A percentile compares a stretch with the other conserved stretches of the same genome.
Conservation (phyloP, 768 basidiomycete species). For the Hygrocybe coccinea region DNA sequence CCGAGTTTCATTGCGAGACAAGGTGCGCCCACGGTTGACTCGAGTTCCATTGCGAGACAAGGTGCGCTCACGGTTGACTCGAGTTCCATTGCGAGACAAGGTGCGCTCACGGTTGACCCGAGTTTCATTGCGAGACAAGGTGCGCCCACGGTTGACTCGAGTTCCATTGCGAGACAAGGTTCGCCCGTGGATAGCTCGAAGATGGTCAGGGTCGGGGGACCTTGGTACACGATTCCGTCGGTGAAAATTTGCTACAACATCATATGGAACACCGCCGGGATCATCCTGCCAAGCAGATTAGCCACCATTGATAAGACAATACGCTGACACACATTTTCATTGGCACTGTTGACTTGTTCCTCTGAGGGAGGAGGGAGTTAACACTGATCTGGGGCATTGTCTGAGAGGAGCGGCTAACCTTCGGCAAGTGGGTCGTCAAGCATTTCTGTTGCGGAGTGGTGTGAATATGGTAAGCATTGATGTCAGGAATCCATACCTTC, state of each 20-base stretch:
- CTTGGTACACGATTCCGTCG: background rate
- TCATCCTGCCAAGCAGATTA: background rate
- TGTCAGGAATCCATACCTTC: background rate
- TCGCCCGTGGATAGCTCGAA: background rate
- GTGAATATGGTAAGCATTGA: no score
- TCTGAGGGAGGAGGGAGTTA: no score
- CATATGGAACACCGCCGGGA: background rate
- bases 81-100: no score
- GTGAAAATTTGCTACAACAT: background rate
- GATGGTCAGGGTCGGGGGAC: background rate
- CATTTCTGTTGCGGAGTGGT: no score
- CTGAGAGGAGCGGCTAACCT: no score
- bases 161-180: background rate
- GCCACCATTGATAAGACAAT: background rate
- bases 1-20: background rate
- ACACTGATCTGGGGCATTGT: no score
- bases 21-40: background rate
- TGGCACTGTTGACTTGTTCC: no score
- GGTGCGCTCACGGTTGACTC: no score
- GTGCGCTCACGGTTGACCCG: no score
- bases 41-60: background rate
- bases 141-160: no score
- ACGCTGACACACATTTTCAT: background rate
- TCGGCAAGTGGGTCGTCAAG: no score
- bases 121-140: no score